Evolutionary conservation across 257 asterid genomes (phyloP), one percentile per base, ranked within the genome.

Genomic region (Avicennia marina): DNA sequence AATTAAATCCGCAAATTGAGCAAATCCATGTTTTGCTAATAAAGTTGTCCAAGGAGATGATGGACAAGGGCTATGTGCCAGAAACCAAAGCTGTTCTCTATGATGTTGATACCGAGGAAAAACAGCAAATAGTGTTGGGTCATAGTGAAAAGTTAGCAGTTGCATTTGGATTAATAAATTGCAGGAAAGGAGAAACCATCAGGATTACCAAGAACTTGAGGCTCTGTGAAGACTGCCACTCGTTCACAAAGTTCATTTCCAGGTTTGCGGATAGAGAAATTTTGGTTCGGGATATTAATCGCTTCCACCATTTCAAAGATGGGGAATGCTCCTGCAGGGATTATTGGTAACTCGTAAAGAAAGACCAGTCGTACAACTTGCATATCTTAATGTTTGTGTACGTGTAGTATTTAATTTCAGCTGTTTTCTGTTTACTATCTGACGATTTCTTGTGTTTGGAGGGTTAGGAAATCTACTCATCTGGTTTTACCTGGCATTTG

Each of bases 61-160:
- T 75, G 59, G 93, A 80, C 72, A 80, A 67, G 19, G 95, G 95
- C 41, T 85, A 85, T 60, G 46, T 51, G 34, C 94, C 91, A 13
- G 86, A 79, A 48, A 76, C 79, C 32, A 66, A 72, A 34, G 77
- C 77, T 70, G 76, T 59, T 33, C 75, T 80, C 33, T 86, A 79
- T 44, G 88, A 82, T 57, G 84, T 82, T 69, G 90, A 85, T 1
- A 88, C 79, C 62, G 90, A 82, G 69, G 88, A 82, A 58, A 82
- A 81, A 75, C 68, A 61, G 9, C 83, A 66, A 31, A 81, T 64
- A 73, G 70, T 81, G 58, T 68, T 72, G 48, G 70, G 44, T 65
- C 90, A 85, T 62, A 77, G 90, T 36, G 94, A 85, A 77, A 85
- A 77, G 83, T 65, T 82, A 74, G 94, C 88, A 33, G 88, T 82